These are phyloP conservation scores for Yamadazyma tumulicola DNA, from an alignment of 805 yeast species.

Conservation along the genomic window DNA sequence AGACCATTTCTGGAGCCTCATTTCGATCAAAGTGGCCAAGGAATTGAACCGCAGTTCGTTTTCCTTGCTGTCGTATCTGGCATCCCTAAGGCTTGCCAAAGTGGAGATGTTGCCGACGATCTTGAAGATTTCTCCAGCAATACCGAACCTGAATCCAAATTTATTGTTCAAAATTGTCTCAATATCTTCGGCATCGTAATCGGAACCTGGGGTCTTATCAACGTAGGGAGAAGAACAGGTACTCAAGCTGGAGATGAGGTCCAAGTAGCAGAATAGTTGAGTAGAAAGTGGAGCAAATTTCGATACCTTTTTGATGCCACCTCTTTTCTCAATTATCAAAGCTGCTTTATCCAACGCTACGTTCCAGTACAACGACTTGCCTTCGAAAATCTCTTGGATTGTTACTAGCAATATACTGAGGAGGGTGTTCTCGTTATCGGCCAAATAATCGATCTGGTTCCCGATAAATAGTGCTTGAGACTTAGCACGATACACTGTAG, in stretches of 20 bases:
- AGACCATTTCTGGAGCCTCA: conserved; percentile 24
- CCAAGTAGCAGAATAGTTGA: conserved; percentile 27
- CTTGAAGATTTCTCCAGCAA: conserved; percentile 26
- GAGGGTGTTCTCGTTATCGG: conserved; percentile 14
- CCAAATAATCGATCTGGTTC: conserved; percentile 9
- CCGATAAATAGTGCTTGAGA: conserved; percentile 13
- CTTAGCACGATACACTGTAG: conserved; percentile 11
- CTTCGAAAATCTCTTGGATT: conserved; percentile 23
- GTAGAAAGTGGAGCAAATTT: conserved; percentile 18
- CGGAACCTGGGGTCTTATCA: conserved; percentile 7
- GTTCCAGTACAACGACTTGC: conserved; percentile 24
- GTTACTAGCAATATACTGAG: conserved; percentile 18
- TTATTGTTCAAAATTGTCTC: conserved; percentile 19
- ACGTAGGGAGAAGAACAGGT: conserved; percentile 22
- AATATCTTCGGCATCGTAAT: conserved; percentile 14
- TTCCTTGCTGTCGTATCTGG: conserved; percentile 13
- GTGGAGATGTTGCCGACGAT: conserved; percentile 24
- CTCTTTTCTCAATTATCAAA: conserved; percentile 16
- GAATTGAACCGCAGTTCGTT: conserved; percentile 20
- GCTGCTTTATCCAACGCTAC: conserved; percentile 20
- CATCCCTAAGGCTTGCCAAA: conserved; percentile 18
- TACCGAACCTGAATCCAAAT: conserved; percentile 25
- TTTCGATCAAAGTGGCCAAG: conserved; percentile 22
- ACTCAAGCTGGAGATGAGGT: conserved; percentile 23
- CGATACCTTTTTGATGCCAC: conserved; percentile 19